These are phyloP conservation scores for Hemileia vastatrix DNA, from an alignment of 1,284 basidiomycete species.

Conservation along the genomic window DNA sequence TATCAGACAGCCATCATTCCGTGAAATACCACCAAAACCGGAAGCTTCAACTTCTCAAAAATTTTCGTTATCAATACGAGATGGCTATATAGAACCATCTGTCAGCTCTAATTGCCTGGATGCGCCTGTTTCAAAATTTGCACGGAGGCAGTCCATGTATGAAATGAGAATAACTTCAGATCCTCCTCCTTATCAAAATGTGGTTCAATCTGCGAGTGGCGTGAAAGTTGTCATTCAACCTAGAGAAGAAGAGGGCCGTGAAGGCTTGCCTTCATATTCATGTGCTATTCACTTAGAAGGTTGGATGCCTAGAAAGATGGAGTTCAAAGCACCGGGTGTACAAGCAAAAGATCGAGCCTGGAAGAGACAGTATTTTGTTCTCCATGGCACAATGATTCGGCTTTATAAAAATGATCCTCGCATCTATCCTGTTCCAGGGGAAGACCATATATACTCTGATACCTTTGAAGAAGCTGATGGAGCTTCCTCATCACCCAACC, in stretches of 20 bases:
- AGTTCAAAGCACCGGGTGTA: slow-evolving; percentile 73
- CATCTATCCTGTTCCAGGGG: slow-evolving; percentile 43
- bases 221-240: slow-evolving; percentile 32
- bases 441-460: slow-evolving; percentile 1
- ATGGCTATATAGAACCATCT: too few species aligned
- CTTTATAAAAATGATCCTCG: slow-evolving; percentile 62
- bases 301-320: slow-evolving; percentile 84
- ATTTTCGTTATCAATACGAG: too few species aligned
- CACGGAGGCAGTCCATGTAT: slow-evolving; percentile 46
- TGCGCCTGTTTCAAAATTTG: too few species aligned
- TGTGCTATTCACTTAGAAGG: slow-evolving; percentile 79
- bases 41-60: too few species aligned
- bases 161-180: slow-evolving; percentile 46
- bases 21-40: too few species aligned
- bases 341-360: slow-evolving; percentile 85
- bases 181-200: slow-evolving; percentile 45
- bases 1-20: too few species aligned
- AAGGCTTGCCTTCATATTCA: slow-evolving; percentile 69
- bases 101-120: too few species aligned
- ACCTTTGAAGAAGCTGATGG: slow-evolving; percentile 4
- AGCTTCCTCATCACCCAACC: slow-evolving; percentile 11
- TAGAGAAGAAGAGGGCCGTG: slow-evolving; percentile 64
- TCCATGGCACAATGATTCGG: slow-evolving; percentile 81
- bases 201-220: slow-evolving; percentile 37
- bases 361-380: slow-evolving; percentile 74